A percentile compares a stretch with the other conserved stretches of the same genome.
Evolutionary conservation across 139 green algal species (phyloP).

Genomic region (Dunaliella sp.): DNA sequence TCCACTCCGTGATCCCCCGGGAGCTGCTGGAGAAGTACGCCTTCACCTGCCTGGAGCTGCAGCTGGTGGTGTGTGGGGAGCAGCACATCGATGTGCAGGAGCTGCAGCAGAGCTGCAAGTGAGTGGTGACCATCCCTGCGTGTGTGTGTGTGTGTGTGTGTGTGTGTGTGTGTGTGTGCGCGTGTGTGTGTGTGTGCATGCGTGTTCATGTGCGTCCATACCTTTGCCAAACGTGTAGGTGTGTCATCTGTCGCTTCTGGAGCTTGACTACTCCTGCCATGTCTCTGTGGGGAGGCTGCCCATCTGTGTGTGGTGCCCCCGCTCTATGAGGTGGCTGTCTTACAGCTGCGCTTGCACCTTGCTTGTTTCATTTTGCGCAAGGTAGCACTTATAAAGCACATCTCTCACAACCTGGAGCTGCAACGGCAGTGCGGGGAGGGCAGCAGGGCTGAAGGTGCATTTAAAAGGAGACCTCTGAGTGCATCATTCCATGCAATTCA

Average conservation of each 20-base stretch:
- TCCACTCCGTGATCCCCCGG: slow-evolving; percentile 55
- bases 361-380: too few species aligned
- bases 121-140: neutral
- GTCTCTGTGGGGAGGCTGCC: neutral
- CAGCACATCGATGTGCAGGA: slow-evolving; percentile 51
- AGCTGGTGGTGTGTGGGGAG: slow-evolving; percentile 64
- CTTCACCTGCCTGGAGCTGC: slow-evolving; percentile 77
- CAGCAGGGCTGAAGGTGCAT: too few species aligned
- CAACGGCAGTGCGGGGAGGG: too few species aligned
- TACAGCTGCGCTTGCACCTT: too few species aligned
- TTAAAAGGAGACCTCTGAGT: too few species aligned
- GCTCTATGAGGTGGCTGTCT: too few species aligned
- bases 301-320: neutral
- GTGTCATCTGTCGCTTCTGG: too few species aligned
- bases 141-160: neutral
- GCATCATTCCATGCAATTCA: too few species aligned
- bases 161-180: neutral
- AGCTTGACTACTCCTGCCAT: neutral
- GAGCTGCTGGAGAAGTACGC: slow-evolving; percentile 68
- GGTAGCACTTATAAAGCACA: too few species aligned
- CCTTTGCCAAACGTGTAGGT: neutral
- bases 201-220: neutral
- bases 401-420: too few species aligned
- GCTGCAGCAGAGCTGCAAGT: slow-evolving; percentile 47
- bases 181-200: neutral